Base-by-base conservation (phyloP, 2,329 filamentous ascomycete species). In the Leptographium procerum region DNA sequence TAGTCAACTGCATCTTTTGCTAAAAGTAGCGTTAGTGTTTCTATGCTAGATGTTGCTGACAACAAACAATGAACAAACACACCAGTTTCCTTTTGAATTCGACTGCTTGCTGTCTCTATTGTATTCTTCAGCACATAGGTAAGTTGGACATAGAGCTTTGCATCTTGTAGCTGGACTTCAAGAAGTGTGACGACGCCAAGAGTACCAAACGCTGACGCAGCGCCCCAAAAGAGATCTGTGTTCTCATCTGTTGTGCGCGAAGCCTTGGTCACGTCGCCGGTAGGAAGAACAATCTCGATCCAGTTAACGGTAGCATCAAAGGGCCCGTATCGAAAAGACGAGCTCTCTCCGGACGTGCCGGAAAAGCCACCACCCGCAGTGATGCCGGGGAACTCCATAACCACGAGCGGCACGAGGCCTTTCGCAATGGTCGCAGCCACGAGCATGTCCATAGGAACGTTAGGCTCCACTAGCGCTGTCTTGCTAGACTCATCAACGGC, bases 361-460 rank as follows among this genome's bases (percentile, higher is more conserved):
- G 82, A 77, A 66, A 85, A 88, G 0, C 82, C 84, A 3, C 85
- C 85, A 16, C 85, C 85, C 0, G 79, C 80, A 0, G 85, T 88
- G 61, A 88, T 88, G 0, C 83, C 83, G 0, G 84, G 84, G 55
- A 88, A 85, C 64, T 88, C 85, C 81, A 87, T 87, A 4, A 88
- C 83, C 0, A 88, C 83, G 0, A 78, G 79, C 1, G 79, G 84
- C 1, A 88, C 69, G 0, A 88, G 71, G 0, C 79, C 79, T 54
- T 81, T 66, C 5, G 70, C 68, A 52, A 84, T 64, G 0, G 83
- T 83, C 1, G 77, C 80, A 57, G 79, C 75, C 1, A 87, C 78
- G 1, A 88, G 73, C 0, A 72, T 71, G 60, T 86, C 84, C 84
- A 88, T 88, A 0, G 83, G 75, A 4, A 88, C 84, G 63, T 88